Evolutionary conservation across 202 grass and related monocot genomes (phyloP).

Genomic region (Musa balbisiana): DNA sequence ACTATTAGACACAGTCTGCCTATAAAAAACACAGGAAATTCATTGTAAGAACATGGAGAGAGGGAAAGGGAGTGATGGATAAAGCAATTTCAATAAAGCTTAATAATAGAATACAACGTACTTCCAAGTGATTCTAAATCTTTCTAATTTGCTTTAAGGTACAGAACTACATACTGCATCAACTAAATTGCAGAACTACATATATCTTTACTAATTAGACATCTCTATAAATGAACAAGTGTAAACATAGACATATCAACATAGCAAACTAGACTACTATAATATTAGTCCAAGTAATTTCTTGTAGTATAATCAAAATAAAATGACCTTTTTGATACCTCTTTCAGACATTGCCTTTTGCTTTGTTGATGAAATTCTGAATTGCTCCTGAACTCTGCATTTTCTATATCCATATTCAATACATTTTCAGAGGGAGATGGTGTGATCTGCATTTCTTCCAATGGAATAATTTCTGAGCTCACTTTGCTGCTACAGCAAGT

Average conservation of each 20-base stretch:
- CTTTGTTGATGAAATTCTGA: background rate
- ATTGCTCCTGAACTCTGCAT: background rate
- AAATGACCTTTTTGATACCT: conserved; percentile 2
- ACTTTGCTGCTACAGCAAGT: conserved; percentile 12
- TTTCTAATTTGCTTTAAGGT: background rate
- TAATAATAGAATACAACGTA: background rate
- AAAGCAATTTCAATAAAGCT: background rate
- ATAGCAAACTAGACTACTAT: no score
- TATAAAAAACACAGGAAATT: no score
- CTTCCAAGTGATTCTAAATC: background rate
- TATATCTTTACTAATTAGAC: no score
- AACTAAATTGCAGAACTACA: no score
- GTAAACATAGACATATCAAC: no score
- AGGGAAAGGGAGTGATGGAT: no score
- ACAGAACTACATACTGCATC: background rate
- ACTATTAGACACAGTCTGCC: no score
- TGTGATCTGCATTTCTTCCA: background rate
- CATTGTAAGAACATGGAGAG: background rate
- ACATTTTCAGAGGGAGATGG: background rate
- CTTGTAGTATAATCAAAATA: background rate
- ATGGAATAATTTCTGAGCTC: conserved; percentile 19
- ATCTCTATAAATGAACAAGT: no score
- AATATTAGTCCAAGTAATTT: background rate
- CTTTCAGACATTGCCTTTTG: background rate
- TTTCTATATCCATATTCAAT: background rate